Conservation (phyloP, 2,329 filamentous ascomycete species). For the Fusarium pseudoanthophilum region DNA sequence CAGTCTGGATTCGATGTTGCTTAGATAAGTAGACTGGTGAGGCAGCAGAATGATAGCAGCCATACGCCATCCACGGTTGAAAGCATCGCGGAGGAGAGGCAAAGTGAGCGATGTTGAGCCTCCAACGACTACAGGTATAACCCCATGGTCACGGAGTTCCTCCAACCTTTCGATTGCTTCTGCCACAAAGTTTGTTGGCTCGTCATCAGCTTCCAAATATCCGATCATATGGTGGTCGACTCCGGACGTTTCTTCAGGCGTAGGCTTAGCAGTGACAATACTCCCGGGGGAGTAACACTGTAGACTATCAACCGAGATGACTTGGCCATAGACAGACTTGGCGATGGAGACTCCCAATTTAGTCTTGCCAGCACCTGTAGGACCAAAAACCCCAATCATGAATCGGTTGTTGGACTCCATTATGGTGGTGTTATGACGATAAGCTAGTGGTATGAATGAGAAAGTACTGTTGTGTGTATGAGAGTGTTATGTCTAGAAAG, state of each 20-base stretch:
- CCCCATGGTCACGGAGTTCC: not conserved
- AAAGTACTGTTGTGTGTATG: no score
- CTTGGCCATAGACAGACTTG: not conserved
- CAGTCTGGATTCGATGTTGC: not conserved
- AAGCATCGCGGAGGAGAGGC: not conserved
- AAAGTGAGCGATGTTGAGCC: not conserved
- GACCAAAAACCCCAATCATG: not conserved
- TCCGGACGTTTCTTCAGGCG: not conserved
- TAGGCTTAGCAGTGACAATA: not conserved
- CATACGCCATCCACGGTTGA: not conserved
- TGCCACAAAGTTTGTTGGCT: not conserved
- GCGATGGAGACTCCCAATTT: not conserved
- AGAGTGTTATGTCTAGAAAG: not conserved
- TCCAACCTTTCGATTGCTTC: not conserved
- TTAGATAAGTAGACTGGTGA: not conserved
- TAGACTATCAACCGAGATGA: not conserved
- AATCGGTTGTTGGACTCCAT: not conserved
- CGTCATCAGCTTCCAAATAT: not conserved
- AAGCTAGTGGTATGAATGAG: not conserved
- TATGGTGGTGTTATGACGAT: not conserved
- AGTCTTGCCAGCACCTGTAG: not conserved
- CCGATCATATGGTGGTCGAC: not conserved
- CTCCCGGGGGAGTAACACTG: not conserved
- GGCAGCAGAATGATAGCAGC: not conserved
- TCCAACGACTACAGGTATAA: not conserved